Evolutionary conservation across 2,329 filamentous ascomycete species (phyloP), one percentile per base, ranked within the genome.

Genomic region (Exophiala viscosa): DNA sequence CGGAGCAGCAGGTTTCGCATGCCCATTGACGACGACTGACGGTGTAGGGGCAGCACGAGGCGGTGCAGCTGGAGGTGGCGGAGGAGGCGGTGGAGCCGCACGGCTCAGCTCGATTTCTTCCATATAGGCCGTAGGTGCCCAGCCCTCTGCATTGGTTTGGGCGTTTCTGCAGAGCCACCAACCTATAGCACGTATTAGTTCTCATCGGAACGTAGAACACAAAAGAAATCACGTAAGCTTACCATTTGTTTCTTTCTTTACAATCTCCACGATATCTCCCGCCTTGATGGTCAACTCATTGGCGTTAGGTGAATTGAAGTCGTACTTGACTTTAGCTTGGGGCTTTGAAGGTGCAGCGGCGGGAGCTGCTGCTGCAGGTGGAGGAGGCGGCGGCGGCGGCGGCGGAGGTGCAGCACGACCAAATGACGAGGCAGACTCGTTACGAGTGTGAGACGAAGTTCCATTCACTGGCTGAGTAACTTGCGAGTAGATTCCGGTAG

Each of bases 161-260:
- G 74, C 72, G 57, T 86, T 88, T 75, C 90, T 92, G 58, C 86
- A 93, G 42, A 97, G 78, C 92, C 92, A 97, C 93, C 93, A 99
- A 48, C 93, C 92, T 96, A 38, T 13, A 46, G n/a, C 10, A 32
- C 13, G 45, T 32, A 47, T 59, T 36, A 59, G 56, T 46, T 13
- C 9, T 14, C 3, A 35, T 8, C n/a, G n/a, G n/a, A 15, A 46
- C 23, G 3, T 3, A 38, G 9, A 45, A 45, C 33, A 42, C 32
- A 18, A 38, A 32, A 32, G 11, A 15, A 17, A 31, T 43, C 20
- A 34, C 9, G 10, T 5, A 31, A 41, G 70, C 85, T 70, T 82
- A 96, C 92, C 93, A 68, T 97, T 97, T 69, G 81, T 85, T 72
- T 96, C 92, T 72, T 96, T 96, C 66, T 93, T 87, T n/a, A 95